A percentile compares a stretch with the other conserved stretches of the same genome.
Conservation (phyloP, 768 basidiomycete genomes). For the Terana coerulea region DNA sequence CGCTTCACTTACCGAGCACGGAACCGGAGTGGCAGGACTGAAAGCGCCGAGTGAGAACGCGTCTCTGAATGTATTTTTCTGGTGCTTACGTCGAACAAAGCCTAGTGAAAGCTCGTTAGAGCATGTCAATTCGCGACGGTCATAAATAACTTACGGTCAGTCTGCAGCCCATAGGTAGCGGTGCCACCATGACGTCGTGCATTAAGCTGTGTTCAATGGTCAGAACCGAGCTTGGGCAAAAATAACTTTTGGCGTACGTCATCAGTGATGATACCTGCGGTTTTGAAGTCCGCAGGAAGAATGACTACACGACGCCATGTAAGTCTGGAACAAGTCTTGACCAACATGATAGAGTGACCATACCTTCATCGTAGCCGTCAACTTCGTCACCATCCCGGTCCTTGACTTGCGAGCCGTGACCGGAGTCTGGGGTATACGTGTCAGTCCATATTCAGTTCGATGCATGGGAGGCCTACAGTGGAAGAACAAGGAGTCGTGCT, state of each 20-base stretch:
- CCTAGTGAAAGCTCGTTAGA: too few species aligned
- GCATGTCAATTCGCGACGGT: conserved; percentile 4
- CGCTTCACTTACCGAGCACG: conserved; percentile 63
- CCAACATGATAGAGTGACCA: background rate
- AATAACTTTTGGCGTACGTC: conserved; percentile 52
- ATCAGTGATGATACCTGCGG: conserved; percentile 78
- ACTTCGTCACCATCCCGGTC: conserved; percentile 81
- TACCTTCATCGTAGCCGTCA: conserved; percentile 83
- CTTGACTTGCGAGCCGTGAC: conserved; percentile 85
- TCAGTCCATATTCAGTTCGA: too few species aligned
- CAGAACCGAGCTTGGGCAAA: background rate
- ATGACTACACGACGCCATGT: conserved; percentile 58
- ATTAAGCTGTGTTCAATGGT: conserved; percentile 41
- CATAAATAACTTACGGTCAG: conserved; percentile 62
- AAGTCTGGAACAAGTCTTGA: background rate
- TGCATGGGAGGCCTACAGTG: conserved; percentile 55
- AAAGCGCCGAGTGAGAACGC: too few species aligned
- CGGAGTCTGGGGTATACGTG: conserved; percentile 50
- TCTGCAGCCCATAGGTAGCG: conserved; percentile 83
- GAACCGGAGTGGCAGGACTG: conserved; percentile 89
- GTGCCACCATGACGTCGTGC: conserved; percentile 74
- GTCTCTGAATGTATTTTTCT: too few species aligned
- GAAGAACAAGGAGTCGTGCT: conserved; percentile 88
- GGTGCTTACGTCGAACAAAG: conserved; percentile 31
- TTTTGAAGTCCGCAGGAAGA: conserved; percentile 74